Percentiles rank a stretch among this genome's conserved stretches.
Evolutionary conservation across 805 yeast genomes (phyloP).

Genomic region (Candida pseudofarinosa): DNA sequence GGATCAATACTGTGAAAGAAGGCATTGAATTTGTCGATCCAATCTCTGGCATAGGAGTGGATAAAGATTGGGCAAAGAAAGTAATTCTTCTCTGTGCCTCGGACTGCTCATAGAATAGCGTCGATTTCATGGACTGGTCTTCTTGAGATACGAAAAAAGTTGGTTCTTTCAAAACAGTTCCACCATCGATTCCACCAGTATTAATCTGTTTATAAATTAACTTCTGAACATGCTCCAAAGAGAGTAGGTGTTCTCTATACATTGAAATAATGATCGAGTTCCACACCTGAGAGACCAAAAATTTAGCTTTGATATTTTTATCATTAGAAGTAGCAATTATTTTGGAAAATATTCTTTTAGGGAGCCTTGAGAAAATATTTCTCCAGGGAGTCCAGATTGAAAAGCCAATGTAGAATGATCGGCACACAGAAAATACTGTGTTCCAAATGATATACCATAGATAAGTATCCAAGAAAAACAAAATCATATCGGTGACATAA

Average conservation of each 20-base stretch:
- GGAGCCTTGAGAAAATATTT: constrained; percentile 70
- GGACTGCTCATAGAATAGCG: constrained; percentile 55
- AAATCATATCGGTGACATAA: constrained; percentile 55
- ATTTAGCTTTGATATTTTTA: constrained; percentile 43
- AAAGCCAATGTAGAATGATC: constrained; percentile 70
- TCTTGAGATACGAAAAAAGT: constrained; percentile 78
- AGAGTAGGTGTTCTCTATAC: constrained; percentile 75
- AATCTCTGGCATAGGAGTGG: constrained; percentile 81
- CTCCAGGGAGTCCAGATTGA: constrained; percentile 91
- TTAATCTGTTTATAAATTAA: constrained; percentile 54
- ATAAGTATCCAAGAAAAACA: constrained; percentile 78
- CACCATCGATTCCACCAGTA: constrained; percentile 31
- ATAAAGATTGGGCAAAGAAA: constrained; percentile 84
- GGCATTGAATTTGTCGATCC: constrained; percentile 68
- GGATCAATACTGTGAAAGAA: constrained; percentile 81
- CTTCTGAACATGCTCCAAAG: constrained; percentile 67
- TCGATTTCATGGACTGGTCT: constrained; percentile 60
- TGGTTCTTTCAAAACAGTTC: constrained; percentile 59
- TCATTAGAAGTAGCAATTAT: constrained; percentile 46
- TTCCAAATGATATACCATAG: constrained; percentile 84
- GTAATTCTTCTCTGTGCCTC: constrained; percentile 84
- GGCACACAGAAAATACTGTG: constrained; percentile 64
- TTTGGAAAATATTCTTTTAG: constrained; percentile 71
- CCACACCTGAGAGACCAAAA: constrained; percentile 70
- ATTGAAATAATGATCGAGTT: constrained; percentile 77